Evolutionary conservation across 305 asterid species (phyloP).

Genomic region (Petunia hybrid): DNA sequence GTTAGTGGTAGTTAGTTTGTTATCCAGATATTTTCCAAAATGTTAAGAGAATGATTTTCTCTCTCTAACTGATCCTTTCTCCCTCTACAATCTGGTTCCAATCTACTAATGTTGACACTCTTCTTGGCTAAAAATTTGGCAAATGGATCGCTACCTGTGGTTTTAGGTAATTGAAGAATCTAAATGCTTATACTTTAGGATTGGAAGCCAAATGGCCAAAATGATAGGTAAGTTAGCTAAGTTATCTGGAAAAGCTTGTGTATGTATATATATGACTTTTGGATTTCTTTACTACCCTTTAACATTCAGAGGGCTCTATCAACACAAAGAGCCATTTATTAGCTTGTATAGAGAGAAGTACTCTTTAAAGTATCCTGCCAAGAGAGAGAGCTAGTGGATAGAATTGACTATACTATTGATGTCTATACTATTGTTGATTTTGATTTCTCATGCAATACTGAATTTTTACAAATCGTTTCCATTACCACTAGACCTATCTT

Average conservation of each 20-base stretch:
- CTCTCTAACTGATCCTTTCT: too few species aligned
- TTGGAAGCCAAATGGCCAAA: conserved; percentile 6
- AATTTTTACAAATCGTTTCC: background rate
- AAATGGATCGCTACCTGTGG: too few species aligned
- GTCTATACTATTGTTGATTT: background rate
- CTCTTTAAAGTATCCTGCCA: background rate
- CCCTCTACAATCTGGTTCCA: too few species aligned
- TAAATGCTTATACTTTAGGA: background rate
- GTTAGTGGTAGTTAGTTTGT: too few species aligned
- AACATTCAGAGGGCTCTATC: background rate
- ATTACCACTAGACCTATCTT: too few species aligned
- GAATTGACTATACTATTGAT: conserved; percentile 31
- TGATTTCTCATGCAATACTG: background rate
- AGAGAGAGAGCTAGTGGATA: background rate
- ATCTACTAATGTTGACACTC: too few species aligned
- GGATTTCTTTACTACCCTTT: background rate
- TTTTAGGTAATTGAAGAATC: too few species aligned
- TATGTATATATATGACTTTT: background rate
- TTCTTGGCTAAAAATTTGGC: too few species aligned
- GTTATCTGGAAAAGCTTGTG: background rate
- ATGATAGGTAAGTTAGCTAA: background rate
- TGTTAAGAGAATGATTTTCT: too few species aligned
- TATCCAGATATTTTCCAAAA: too few species aligned
- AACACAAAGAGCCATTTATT: background rate
- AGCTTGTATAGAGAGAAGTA: conserved; percentile 15